Base-by-base conservation (phyloP, 2,329 filamentous ascomycete genomes). In the Aspergillus eucalypticola region DNA sequence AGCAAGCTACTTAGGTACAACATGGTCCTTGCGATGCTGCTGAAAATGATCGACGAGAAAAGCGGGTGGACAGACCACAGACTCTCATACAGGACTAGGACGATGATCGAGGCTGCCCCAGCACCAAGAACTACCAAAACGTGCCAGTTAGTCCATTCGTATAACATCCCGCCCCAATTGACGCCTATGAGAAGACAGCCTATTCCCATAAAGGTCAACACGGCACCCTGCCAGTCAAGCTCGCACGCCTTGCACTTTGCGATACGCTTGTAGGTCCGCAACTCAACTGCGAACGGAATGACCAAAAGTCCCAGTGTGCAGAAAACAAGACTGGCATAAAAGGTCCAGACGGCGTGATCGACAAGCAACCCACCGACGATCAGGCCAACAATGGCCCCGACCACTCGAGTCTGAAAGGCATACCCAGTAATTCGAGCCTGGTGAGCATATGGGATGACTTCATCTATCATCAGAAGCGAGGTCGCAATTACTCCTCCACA, bases 401-500 rank as follows among this genome's bases (percentile, higher is more conserved):
- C 38, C 15, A 74, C 68, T 56, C 73, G 73, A 5, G 70, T 69
- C 8, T 70, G 60, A 8, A 69, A 62, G 15, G 75, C 70, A 38
- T 75, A 74, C 8, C 67, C 69, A 8, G 71, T 71, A 49, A 73
- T 76, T 48, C 71, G 68, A 4, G 71, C 67, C 1, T 73, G 72
- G 7, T 74, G 68, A 3, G 67, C 64, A 25, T 72, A 61, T 1
- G 75, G 72, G 3, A 79, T 72, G 1, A 79, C 69, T 42, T 82
- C 79, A 0, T 75, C 71, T 57, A 81, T 70, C 23, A 82, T 69
- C 44, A 82, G 67, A 23, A 78, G 72, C 29, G 78, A 79, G 1
- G 81, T 65, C 0, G 72, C 71, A 58, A 77, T 75, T 4, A 79
- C 74, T 0, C 79, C 80, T 2, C 81, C 80, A 19, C 79, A 79